A percentile compares a stretch with the other conserved stretches of the same genome.
These are phyloP conservation scores for Lepidium africanum DNA, from an alignment of 345 rosid species.

Conservation along the genomic window DNA sequence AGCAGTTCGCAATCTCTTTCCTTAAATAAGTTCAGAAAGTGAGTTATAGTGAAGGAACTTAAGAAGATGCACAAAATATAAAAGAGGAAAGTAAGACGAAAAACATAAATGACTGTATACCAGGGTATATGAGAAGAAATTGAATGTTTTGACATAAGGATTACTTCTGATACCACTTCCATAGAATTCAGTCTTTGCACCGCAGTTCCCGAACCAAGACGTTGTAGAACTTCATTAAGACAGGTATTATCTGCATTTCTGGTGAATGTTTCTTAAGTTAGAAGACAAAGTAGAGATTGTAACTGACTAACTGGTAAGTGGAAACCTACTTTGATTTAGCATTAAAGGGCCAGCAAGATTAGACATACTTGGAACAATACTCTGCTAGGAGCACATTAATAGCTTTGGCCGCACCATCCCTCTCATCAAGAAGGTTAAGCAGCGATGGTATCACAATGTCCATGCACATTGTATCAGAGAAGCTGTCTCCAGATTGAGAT, in stretches of 20 bases:
- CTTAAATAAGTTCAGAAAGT: slow-evolving; percentile 30
- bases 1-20: slow-evolving; percentile 54
- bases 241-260: slow-evolving; percentile 49
- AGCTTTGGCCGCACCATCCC: slow-evolving; percentile 81
- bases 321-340: not conserved
- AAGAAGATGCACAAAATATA: not conserved
- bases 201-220: slow-evolving; percentile 57
- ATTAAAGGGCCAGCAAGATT: not conserved
- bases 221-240: slow-evolving; percentile 59
- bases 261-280: slow-evolving; percentile 35
- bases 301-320: not conserved
- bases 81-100: not conserved
- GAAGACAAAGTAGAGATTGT: not conserved
- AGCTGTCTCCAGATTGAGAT: slow-evolving; percentile 37
- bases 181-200: slow-evolving; percentile 63
- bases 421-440: slow-evolving; percentile 78
- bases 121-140: slow-evolving; percentile 46
- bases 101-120: slow-evolving; percentile 30
- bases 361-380: slow-evolving; percentile 57
- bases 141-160: slow-evolving; percentile 37
- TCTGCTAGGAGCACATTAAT: slow-evolving; percentile 65
- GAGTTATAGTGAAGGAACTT: slow-evolving; percentile 17
- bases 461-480: slow-evolving; percentile 41
- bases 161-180: slow-evolving; percentile 67
- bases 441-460: slow-evolving; percentile 45